Evolutionary conservation across 2,329 filamentous ascomycete species (phyloP).

Genomic region (Fulvia fulva): DNA sequence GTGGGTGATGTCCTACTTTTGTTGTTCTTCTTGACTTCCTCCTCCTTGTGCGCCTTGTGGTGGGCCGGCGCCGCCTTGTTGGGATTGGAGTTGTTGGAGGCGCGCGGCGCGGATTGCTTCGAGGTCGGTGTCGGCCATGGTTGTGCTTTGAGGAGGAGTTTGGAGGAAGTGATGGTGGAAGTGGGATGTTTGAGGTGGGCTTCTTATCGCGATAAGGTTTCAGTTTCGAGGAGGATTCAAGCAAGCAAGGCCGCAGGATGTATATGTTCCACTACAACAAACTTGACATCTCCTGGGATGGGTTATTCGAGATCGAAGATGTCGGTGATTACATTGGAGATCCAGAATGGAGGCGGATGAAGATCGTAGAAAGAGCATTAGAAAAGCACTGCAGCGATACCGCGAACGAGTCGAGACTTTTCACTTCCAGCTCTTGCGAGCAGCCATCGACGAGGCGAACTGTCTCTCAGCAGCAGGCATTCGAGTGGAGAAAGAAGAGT

Average conservation of each 20-base stretch:
- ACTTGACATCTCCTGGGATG: neutral
- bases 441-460: neutral
- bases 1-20: constrained; percentile 49
- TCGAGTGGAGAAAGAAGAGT: neutral
- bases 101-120: constrained; percentile 86
- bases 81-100: constrained; percentile 83
- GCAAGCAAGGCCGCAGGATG: neutral
- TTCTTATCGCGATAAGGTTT: neutral
- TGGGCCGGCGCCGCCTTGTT: constrained; percentile 40
- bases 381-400: neutral
- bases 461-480: neutral
- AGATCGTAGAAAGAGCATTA: neutral
- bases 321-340: neutral
- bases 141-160: neutral
- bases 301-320: neutral
- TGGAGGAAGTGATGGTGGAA: neutral
- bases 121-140: constrained; percentile 63
- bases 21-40: constrained; percentile 53
- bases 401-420: neutral
- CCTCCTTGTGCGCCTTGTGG: constrained; percentile 44
- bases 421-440: neutral
- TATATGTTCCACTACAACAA: neutral
- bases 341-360: neutral
- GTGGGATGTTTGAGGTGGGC: neutral
- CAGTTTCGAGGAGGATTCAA: neutral